phyloP scores from a whole-genome alignment of 2,329 filamentous ascomycete species.

The Ceratocystis albifundus region DNA sequence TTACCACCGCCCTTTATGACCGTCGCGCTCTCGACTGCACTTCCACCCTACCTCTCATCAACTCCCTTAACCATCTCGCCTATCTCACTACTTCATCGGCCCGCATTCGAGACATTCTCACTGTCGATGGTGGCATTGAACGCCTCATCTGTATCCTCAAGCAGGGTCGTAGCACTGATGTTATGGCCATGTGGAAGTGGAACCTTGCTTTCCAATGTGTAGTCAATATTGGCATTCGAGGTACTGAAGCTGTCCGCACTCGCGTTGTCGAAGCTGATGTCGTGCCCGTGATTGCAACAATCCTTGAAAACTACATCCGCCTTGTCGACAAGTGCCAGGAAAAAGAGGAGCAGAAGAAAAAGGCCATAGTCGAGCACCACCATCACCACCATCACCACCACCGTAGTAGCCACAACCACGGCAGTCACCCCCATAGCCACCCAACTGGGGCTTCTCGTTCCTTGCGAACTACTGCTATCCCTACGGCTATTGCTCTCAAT shows the following conservation, averaged over 20 bases:
- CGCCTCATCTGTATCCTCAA: constrained; percentile 94
- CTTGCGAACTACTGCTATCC: constrained; percentile 24
- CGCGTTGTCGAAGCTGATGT: constrained; percentile 97
- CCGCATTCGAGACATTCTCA: constrained; percentile 92
- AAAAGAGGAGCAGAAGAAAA: constrained; percentile 43
- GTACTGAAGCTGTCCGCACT: constrained; percentile 86
- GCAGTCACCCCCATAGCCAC: constrained; percentile 32
- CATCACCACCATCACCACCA: constrained; percentile 26
- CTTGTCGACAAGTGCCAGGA: constrained; percentile 86
- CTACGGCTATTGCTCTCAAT: neutral
- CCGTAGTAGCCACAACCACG: constrained; percentile 25
- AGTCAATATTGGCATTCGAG: constrained; percentile 94
- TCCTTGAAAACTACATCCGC: constrained; percentile 96
- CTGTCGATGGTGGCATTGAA: constrained; percentile 97
- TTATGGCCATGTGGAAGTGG: constrained; percentile 99
- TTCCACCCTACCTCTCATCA: constrained; percentile 92
- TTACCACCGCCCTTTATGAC: constrained; percentile 96
- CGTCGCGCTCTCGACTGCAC: constrained; percentile 95
- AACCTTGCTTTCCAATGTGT: constrained; percentile 98
- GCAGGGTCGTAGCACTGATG: constrained; percentile 88
- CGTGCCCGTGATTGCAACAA: constrained; percentile 96
- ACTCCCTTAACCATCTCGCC: constrained; percentile 95
- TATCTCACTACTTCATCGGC: constrained; percentile 97
- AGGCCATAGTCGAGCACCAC: constrained; percentile 37
- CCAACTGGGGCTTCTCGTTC: constrained; percentile 35